Evolutionary conservation across 805 yeast species (phyloP).

Genomic region (Teunomyces kruisii): DNA sequence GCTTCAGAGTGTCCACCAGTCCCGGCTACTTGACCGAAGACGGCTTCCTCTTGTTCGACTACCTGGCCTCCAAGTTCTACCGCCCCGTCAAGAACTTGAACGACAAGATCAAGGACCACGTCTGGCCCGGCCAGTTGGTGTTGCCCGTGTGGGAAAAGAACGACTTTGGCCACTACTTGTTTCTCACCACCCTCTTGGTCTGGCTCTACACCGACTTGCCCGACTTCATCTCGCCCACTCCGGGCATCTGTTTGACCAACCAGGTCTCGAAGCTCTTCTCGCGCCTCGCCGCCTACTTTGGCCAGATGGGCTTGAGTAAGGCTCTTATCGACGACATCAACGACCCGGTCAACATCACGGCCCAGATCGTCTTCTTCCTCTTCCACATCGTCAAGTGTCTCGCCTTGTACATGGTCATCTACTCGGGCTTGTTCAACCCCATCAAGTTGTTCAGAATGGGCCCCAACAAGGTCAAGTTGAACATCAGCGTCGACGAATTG

Average conservation of each 20-base stretch:
- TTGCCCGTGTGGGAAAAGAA: constrained; percentile 67
- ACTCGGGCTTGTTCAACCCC: constrained; percentile 81
- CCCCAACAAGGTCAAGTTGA: constrained; percentile 25
- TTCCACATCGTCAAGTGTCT: constrained; percentile 67
- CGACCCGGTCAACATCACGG: constrained; percentile 38
- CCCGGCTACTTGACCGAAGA: constrained; percentile 85
- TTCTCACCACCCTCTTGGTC: constrained; percentile 41
- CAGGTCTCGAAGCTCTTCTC: constrained; percentile 36
- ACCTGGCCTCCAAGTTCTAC: constrained; percentile 53
- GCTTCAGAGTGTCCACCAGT: constrained; percentile 57
- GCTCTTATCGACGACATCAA: constrained; percentile 50
- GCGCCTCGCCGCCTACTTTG: constrained; percentile 29
- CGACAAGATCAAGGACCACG: constrained; percentile 55
- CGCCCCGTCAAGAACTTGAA: constrained; percentile 44
- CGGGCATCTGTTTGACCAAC: constrained; percentile 79
- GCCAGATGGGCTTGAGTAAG: constrained; percentile 42
- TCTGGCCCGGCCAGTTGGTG: constrained; percentile 90
- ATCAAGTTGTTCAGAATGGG: constrained; percentile 33
- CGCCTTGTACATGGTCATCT: constrained; percentile 55
- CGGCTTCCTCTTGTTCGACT: constrained; percentile 74
- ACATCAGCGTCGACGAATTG: constrained; percentile 55
- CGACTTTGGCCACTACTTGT: constrained; percentile 40
- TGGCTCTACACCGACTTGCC: constrained; percentile 97
- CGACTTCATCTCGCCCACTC: constrained; percentile 85
- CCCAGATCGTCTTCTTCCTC: constrained; percentile 67